Conservation (phyloP, 2,329 filamentous ascomycete genomes). For the Fusarium sacchari region DNA sequence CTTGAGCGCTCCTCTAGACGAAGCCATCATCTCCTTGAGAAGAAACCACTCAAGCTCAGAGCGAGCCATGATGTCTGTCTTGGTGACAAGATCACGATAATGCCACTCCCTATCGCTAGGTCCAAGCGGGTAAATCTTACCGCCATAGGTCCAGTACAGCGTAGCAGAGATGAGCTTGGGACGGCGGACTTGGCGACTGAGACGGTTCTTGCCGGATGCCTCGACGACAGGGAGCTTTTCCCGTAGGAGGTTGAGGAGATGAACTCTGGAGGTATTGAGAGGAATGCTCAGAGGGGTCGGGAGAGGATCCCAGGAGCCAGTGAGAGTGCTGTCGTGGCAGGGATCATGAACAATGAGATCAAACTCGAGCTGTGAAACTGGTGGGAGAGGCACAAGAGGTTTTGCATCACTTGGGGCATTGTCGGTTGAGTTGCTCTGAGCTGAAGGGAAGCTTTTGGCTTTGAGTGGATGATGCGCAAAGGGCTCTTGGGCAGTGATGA, state of each 20-base stretch:
- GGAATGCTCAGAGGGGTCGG: constrained; percentile 27
- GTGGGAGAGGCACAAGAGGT: neutral
- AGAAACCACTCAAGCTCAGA: constrained; percentile 43
- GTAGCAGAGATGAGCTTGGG: constrained; percentile 37
- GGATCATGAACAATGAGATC: constrained; percentile 38
- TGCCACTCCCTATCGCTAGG: constrained; percentile 40
- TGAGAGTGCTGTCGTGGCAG: constrained; percentile 39
- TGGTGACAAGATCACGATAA: constrained; percentile 41
- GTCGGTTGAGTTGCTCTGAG: neutral
- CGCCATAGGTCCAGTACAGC: constrained; percentile 42
- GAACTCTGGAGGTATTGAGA: constrained; percentile 33
- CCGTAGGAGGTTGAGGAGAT: constrained; percentile 42
- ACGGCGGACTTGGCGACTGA: constrained; percentile 2
- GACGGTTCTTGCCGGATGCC: constrained; percentile 1
- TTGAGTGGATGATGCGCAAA: constrained; percentile 33
- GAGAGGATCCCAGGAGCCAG: constrained; percentile 41
- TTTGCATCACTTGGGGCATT: constrained; percentile 6
- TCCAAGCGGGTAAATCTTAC: constrained; percentile 37
- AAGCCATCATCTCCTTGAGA: constrained; percentile 43
- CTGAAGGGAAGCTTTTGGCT: constrained; percentile 33
- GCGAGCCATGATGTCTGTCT: constrained; percentile 40
- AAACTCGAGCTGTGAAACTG: constrained; percentile 34
- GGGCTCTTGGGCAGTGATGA: constrained; percentile 43
- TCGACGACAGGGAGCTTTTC: constrained; percentile 22
- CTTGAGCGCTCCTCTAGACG: constrained; percentile 38